Evolutionary conservation across 129 eudicot species (phyloP).

Genomic region (Pseudognaphalium luteoalbum): DNA sequence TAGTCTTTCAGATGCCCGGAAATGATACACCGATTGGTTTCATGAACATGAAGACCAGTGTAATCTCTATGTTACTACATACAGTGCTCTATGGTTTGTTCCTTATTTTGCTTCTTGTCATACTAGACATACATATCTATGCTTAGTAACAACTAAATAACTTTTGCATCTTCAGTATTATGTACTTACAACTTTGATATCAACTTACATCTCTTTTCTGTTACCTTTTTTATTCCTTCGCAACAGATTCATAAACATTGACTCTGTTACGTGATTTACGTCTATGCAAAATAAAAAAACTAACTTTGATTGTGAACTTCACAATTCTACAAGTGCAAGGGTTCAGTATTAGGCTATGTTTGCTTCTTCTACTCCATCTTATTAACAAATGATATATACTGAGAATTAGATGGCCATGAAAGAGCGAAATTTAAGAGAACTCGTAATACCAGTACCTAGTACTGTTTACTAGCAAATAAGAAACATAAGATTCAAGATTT

Average conservation of each 20-base stretch:
- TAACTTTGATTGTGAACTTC: not conserved
- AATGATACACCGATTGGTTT: slow-evolving; percentile 66
- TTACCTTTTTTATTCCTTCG: slow-evolving; percentile 5
- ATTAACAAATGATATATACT: not conserved
- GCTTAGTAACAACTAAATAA: slow-evolving; percentile 35
- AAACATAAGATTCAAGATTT: not conserved
- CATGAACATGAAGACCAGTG: slow-evolving; percentile 90
- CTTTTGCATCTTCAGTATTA: not conserved
- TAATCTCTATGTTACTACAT: slow-evolving; percentile 67
- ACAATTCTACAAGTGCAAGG: not conserved
- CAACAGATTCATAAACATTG: not conserved
- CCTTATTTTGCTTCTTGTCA: slow-evolving; percentile 71
- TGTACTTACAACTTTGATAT: slow-evolving; percentile 8
- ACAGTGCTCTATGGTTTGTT: slow-evolving; percentile 79
- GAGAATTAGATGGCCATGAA: not conserved
- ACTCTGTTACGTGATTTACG: not conserved
- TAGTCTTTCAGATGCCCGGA: slow-evolving; percentile 82
- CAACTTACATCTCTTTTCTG: not conserved
- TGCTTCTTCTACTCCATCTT: slow-evolving; percentile 8
- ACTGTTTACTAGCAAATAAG: not conserved
- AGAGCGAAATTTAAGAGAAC: not conserved
- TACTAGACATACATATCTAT: slow-evolving; percentile 76
- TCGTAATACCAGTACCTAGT: not conserved
- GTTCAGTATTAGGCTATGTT: not conserved
- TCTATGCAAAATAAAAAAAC: not conserved